Conservation (phyloP, 345 rosid species). For the Streptanthus diversifolius region DNA sequence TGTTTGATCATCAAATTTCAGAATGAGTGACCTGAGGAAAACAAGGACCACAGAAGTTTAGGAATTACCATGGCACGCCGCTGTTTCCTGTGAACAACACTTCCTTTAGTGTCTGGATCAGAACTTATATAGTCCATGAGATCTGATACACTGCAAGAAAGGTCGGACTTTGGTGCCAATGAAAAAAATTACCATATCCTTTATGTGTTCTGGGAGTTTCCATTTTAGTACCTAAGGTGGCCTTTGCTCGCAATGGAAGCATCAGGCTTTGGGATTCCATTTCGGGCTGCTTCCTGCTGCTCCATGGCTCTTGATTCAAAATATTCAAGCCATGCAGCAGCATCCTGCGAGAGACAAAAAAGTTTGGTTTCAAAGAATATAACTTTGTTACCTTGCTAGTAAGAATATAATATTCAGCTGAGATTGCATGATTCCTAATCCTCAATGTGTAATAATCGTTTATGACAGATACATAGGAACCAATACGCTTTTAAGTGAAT, state of each 20-base stretch:
- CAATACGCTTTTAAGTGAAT: neutral
- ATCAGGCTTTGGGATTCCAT: conserved; percentile 89
- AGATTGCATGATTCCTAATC: conserved; percentile 10
- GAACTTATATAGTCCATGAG: conserved; percentile 93
- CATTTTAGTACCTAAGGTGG: conserved; percentile 74
- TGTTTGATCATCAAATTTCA: conserved; percentile 3
- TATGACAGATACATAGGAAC: neutral
- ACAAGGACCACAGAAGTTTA: conserved; percentile 3
- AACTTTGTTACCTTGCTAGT: neutral
- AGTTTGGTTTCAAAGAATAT: neutral
- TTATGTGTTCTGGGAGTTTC: conserved; percentile 28
- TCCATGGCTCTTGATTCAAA: conserved; percentile 87
- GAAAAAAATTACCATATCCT: conserved; percentile 32
- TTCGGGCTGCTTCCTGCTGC: conserved; percentile 90
- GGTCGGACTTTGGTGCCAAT: conserved; percentile 35
- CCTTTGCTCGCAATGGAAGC: conserved; percentile 96
- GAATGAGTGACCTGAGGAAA: conserved; percentile 9
- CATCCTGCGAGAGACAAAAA: conserved; percentile 53
- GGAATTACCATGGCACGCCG: conserved; percentile 77
- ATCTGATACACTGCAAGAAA: conserved; percentile 77
- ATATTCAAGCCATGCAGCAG: conserved; percentile 97
- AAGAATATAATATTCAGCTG: neutral
- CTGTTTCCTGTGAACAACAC: conserved; percentile 71
- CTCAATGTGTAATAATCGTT: neutral
- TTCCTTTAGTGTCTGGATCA: conserved; percentile 76